These are phyloP conservation scores for Talaromyces wortmannii DNA, from an alignment of 495 filamentous ascomycete species.

Conservation along the genomic window DNA sequence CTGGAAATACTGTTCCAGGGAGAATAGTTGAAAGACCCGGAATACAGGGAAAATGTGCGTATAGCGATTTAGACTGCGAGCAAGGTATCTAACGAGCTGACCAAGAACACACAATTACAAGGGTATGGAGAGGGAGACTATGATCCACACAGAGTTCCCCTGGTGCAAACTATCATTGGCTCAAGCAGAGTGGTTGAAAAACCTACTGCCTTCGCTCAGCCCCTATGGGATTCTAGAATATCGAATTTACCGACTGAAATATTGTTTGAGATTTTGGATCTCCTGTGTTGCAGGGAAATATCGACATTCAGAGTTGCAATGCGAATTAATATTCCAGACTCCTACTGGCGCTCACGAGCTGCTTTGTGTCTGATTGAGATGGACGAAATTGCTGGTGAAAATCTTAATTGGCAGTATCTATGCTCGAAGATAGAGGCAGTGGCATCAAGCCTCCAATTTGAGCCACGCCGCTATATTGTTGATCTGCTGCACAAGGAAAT, in stretches of 20 bases:
- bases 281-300: not conserved
- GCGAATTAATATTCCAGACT: not conserved
- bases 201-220: not conserved
- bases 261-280: not conserved
- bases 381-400: not conserved
- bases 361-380: not conserved
- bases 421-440: not conserved
- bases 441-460: not conserved
- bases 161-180: not conserved
- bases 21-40: not conserved
- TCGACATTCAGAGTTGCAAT: not conserved
- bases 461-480: not conserved
- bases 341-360: conserved; percentile 1
- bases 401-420: conserved; percentile 1
- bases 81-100: no score
- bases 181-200: not conserved
- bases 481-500: not conserved
- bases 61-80: no score
- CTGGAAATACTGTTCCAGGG: not conserved
- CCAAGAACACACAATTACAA: no score
- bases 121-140: not conserved
- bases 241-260: not conserved
- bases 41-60: not conserved
- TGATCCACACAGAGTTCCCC: not conserved
- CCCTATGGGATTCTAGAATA: not conserved